Base-by-base conservation (phyloP, 306 rosid species). In the Inga laurina region DNA sequence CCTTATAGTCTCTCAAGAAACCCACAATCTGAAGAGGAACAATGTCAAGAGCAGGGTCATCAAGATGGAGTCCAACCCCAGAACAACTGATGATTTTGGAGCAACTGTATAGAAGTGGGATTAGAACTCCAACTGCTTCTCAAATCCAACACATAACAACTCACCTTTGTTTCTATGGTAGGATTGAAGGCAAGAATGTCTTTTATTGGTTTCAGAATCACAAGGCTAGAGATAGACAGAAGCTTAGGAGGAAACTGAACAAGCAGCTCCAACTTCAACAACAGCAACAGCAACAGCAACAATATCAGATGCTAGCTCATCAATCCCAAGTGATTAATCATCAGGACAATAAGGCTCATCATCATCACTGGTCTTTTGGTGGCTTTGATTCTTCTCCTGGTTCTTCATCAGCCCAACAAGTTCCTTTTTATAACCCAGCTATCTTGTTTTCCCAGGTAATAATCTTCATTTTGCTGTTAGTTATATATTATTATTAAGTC, bases 151-250 rank as follows among this genome's bases (percentile, higher is more conserved):
- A 93, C 57, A 93, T 95, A 75, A 93, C 97, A 14, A 78, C 91
- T 24, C 97, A 93, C 76, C 97, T 95, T 87, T 93, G 95, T 62
- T 81, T 91, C 74, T 95, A 95, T 83, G 98, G 98, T 1, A 93
- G 91, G 79, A 95, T 95, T 32, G 95, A 93, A 75, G 97, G 98
- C 6, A 95, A 95, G 70, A 95, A 95, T 87, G 98, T 95, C 15
- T 95, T 93, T 82, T 95, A 95, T 84, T 95, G 98, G 98, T 95
- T 95, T 86, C 98, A 95, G 80, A 95, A 95, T 78, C 98, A 95
- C 81, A 95, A 95, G 88, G 98, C 97, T 39, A 91, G 98, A 82
- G 98, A 95, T 74, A 89, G 98, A 41, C 97, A 92, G 79, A 95
- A 93, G 78, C 90, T 93, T 0, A 82, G 97, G 78, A 90, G 95